These are phyloP conservation scores for Apiospora saccharicola DNA, from an alignment of 2,329 filamentous ascomycete species.

Conservation along the genomic window DNA sequence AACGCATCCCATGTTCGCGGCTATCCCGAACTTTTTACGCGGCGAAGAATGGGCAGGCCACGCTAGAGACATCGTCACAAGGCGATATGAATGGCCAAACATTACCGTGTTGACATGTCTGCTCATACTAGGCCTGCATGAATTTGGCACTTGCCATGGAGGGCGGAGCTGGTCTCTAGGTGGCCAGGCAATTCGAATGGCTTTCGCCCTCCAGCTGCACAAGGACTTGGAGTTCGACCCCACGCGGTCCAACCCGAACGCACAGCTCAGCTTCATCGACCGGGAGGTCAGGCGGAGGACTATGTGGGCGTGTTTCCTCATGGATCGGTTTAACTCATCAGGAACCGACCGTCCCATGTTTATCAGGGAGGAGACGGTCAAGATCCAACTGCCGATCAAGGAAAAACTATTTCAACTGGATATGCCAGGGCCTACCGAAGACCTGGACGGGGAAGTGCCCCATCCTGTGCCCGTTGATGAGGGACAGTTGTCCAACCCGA, in stretches of 20 bases:
- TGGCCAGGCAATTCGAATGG: conserved; percentile 95
- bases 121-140: conserved; percentile 86
- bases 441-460: conserved; percentile 74
- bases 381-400: conserved; percentile 89
- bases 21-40: conserved; percentile 80
- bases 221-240: conserved; percentile 88
- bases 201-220: conserved; percentile 92
- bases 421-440: conserved; percentile 87
- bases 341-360: conserved; percentile 93
- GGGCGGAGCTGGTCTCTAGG: conserved; percentile 95
- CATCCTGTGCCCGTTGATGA: conserved; percentile 68
- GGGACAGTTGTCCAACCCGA: conserved; percentile 70
- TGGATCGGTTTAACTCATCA: conserved; percentile 97
- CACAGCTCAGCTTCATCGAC: conserved; percentile 85
- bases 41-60: conserved; percentile 91
- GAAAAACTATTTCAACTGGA: conserved; percentile 91
- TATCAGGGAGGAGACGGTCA: conserved; percentile 86
- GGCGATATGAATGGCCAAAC: conserved; percentile 92
- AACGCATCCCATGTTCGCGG: conserved; percentile 80
- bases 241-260: conserved; percentile 65
- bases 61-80: conserved; percentile 86
- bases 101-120: conserved; percentile 95
- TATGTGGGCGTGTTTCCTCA: conserved; percentile 98
- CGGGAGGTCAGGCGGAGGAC: conserved; percentile 90
- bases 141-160: conserved; percentile 96